Base-by-base conservation (phyloP, 345 rosid species). In the Gossypium turneri region DNA sequence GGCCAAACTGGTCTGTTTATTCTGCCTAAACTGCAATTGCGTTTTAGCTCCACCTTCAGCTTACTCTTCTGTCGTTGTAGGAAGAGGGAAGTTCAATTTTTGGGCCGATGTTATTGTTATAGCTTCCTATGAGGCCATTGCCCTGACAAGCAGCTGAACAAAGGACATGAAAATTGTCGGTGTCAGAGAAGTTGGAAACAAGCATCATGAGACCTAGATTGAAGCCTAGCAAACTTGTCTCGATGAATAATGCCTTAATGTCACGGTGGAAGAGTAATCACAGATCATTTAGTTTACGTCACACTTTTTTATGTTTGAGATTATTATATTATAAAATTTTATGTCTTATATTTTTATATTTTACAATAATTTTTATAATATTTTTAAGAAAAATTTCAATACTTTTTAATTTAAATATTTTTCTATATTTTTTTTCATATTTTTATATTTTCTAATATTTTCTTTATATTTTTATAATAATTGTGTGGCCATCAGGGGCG, bases 151-250 rank as follows among this genome's bases (percentile, higher is more conserved):
- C 15, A 90, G 91, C 81, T 87, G 92, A 77, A 95, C 89, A 82
- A 91, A 91, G 45, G 97, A 85, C 72, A 84, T 88, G 68, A 77
- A 77, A 84, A 45, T 87, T 95, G 9, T 94, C 91, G 79, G 87
- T 79, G 66, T 86, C 93, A 57, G 94, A 75, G 81, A 93, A 91
- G 72, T 75, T 86, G 9, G 98, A 90, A 79, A 93, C 88, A 12
- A 91, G 85, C 72, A 97, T 91, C 93, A 93, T 88, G 19, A 95
- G 97, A 8, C 98, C 94, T 7, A 95, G 97, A 59, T 94, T 63
- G 48, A 65, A 41, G 16, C 72, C 74, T 2, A 76, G 6, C 7
- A 85, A 83, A 61, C 3, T 5, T 34, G 41, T 34, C 6, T 71
- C 72, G 75, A 79, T 70, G 76, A 83, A 80, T 22, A 88, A 43